Evolutionary conservation across 176 grass and related monocot species (phyloP).

Genomic region (Avena eriantha): DNA sequence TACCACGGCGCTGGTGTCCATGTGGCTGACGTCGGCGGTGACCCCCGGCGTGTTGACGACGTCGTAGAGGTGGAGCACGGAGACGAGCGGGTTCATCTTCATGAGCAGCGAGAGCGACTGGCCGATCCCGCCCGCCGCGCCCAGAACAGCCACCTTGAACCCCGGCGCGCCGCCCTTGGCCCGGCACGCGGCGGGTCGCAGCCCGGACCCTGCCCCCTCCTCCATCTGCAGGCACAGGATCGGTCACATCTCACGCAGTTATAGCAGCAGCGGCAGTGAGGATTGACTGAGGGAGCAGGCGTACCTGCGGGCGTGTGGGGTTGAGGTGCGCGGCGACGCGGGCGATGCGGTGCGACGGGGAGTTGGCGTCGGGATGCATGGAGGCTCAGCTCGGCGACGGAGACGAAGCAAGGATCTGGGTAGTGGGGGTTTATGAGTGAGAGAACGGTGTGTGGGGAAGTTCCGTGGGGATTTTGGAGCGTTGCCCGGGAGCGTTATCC

Average conservation of each 20-base stretch:
- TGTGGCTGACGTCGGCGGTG: conserved; percentile 95
- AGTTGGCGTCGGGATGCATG: conserved; percentile 56
- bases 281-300: neutral
- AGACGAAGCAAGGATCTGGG: neutral
- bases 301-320: conserved; percentile 63
- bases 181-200: conserved; percentile 65
- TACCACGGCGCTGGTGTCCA: conserved; percentile 96
- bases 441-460: neutral
- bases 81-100: conserved; percentile 98
- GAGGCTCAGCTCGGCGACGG: neutral
- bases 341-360: conserved; percentile 62
- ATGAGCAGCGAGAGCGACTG: conserved; percentile 93
- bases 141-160: conserved; percentile 89
- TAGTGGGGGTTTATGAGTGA: neutral
- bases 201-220: conserved; percentile 51
- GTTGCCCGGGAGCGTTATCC: conserved; percentile 46
- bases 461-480: conserved; percentile 5
- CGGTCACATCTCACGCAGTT: neutral
- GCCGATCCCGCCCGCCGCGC: conserved; percentile 90
- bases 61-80: conserved; percentile 96
- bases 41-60: conserved; percentile 96
- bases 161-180: conserved; percentile 91
- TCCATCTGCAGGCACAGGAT: conserved; percentile 42
- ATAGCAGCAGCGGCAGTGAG: neutral
- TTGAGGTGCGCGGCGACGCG: conserved; percentile 81